Percentiles rank a stretch among this genome's conserved stretches.
These are phyloP conservation scores for Talaromyces islandicus DNA, from an alignment of 2,329 filamentous ascomycete genomes.

Conservation along the genomic window DNA sequence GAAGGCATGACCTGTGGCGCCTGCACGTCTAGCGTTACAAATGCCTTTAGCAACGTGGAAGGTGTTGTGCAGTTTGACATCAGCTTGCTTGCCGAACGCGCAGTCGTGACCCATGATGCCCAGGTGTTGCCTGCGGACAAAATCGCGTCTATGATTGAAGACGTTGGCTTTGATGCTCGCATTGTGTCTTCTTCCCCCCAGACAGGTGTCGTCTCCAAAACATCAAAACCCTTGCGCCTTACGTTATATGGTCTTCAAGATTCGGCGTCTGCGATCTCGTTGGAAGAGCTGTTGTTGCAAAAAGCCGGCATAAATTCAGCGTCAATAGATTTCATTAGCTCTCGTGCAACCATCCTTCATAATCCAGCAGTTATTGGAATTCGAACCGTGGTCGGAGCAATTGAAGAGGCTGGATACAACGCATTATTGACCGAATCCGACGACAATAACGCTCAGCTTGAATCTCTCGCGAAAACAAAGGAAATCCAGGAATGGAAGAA, in stretches of 20 bases:
- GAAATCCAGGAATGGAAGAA: constrained; percentile 90
- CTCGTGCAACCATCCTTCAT: constrained; percentile 68
- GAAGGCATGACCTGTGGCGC: constrained; percentile 98
- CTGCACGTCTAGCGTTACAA: constrained; percentile 86
- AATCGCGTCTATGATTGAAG: constrained; percentile 79
- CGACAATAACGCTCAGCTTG: constrained; percentile 93
- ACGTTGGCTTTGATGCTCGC: constrained; percentile 79
- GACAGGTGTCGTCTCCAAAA: constrained; percentile 47
- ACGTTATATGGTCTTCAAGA: constrained; percentile 77
- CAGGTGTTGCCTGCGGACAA: constrained; percentile 63
- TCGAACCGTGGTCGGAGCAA: constrained; percentile 70
- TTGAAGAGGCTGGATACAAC: constrained; percentile 81
- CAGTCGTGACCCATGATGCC: constrained; percentile 78
- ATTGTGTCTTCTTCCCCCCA: constrained; percentile 71
- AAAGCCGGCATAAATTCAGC: constrained; percentile 69
- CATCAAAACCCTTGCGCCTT: constrained; percentile 62
- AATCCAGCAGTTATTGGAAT: constrained; percentile 68
- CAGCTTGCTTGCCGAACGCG: constrained; percentile 85
- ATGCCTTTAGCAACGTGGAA: constrained; percentile 68
- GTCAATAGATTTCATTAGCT: constrained; percentile 65
- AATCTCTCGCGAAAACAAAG: constrained; percentile 91
- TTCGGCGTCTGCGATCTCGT: constrained; percentile 61
- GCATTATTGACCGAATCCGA: constrained; percentile 85
- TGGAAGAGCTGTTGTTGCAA: constrained; percentile 63
- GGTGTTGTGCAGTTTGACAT: constrained; percentile 90